Base-by-base conservation (phyloP, 78 protist species). In the Emiliania huxleyi region DNA sequence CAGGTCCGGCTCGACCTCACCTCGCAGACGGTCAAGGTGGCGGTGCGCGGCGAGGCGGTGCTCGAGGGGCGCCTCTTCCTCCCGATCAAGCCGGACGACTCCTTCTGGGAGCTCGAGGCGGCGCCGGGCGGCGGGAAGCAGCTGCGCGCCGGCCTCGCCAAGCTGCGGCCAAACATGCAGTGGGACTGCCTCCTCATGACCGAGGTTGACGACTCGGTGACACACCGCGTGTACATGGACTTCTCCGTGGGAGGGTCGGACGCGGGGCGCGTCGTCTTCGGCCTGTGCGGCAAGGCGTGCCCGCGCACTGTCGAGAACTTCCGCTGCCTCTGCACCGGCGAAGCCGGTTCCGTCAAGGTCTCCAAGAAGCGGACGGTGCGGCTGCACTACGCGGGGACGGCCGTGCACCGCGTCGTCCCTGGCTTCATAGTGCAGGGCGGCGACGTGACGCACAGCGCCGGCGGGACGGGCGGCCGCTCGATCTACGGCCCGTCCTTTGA, bases 391-490 rank as follows among this genome's bases (percentile, higher is more conserved):
- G 81, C 18, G 18, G 43, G 35, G 12, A n/a, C 40, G 11, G 42
- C 35, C 12, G 23, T 35, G 35, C 81, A 71, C 42, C 35, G 81
- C 44, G 42, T 35, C 6, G 43, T 35, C 33, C 81, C 81, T 18
- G 81, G 42, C 81, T 35, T 71, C 81, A 1, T 71, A 0, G 6
- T 69, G 11, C 37, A 99, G 96, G 98, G 99, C 25, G 99, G 99
- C 49, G 99, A 99, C 95, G 95, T 98, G 94, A 98, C 94, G 35
- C 33, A 25, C 5, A 5, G 69, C 12, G 90, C 96, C 75, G 94
- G 97, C 69, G 99, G 99, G 40, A 96, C 98, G 40, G 99, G 99
- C 49, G 99, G 99, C 56, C 96, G 97, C 95, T 96, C 98, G 90
- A 98, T 98, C 92, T 98, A 95, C 95, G 99, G 98, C 38, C 94